Evolutionary conservation across 108 stramenopile species (phyloP).

Genomic region (Skeletonema marinoi): DNA sequence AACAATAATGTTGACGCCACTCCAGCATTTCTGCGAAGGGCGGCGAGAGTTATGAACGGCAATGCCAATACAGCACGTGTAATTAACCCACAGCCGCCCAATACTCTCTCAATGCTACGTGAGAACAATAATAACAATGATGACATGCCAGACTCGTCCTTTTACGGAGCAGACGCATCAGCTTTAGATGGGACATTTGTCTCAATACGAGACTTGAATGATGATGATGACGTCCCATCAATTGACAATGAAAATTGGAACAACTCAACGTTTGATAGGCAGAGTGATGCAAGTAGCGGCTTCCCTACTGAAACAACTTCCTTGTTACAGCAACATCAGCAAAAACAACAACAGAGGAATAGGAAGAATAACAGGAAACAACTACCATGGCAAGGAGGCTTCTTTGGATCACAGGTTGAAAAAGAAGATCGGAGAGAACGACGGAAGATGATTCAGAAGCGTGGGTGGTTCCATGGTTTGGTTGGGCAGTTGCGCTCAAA

Average conservation of each 20-base stretch:
- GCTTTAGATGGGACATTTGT: slow-evolving; percentile 45
- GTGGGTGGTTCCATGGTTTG: slow-evolving; percentile 29
- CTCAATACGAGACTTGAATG: slow-evolving; percentile 48
- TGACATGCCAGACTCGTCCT: slow-evolving; percentile 21
- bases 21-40: slow-evolving; percentile 42
- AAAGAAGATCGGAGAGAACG: slow-evolving; percentile 45
- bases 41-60: slow-evolving; percentile 19
- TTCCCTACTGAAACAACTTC: slow-evolving; percentile 43
- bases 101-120: slow-evolving; percentile 25
- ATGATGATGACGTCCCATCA: slow-evolving; percentile 49
- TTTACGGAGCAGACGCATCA: slow-evolving; percentile 46
- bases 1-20: slow-evolving; percentile 29
- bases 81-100: slow-evolving; percentile 21
- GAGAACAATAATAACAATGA: slow-evolving; percentile 11
- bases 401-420: slow-evolving; percentile 46
- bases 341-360: neutral
- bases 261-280: neutral
- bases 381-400: slow-evolving; percentile 44
- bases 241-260: slow-evolving; percentile 36
- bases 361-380: neutral
- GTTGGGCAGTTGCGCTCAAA: neutral
- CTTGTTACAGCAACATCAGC: slow-evolving; percentile 8
- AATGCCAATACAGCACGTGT: neutral
- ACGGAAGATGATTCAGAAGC: slow-evolving; percentile 27
- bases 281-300: neutral